These are phyloP conservation scores for Starmerella floricola DNA, from an alignment of 805 yeast genomes.

Conservation along the genomic window DNA sequence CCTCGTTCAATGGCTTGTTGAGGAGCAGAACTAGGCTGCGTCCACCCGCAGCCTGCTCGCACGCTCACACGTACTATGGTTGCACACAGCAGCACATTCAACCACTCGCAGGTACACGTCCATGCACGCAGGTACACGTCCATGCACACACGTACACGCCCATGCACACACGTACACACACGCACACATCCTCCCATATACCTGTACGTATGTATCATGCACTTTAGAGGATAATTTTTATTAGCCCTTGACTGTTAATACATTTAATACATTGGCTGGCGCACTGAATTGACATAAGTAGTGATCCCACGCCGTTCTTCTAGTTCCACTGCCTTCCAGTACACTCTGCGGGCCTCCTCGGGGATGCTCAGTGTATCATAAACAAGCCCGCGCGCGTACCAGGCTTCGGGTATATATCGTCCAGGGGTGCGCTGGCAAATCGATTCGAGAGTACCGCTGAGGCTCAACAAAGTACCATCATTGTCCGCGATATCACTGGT, in stretches of 20 bases:
- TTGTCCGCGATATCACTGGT: not conserved
- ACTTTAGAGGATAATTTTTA: too few relatives aligned
- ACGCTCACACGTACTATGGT: too few relatives aligned
- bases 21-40: conserved; percentile 25
- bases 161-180: too few relatives aligned
- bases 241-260: not conserved
- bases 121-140: too few relatives aligned
- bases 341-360: conserved; percentile 35
- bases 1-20: conserved; percentile 57
- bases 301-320: conserved; percentile 19
- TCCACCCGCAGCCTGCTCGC: too few relatives aligned
- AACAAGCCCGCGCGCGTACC: conserved; percentile 54
- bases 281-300: conserved; percentile 6
- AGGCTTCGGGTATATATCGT: conserved; percentile 43
- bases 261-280: not conserved
- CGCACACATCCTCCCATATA: too few relatives aligned
- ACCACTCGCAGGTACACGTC: too few relatives aligned
- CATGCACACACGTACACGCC: too few relatives aligned
- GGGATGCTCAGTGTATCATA: conserved; percentile 50
- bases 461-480: conserved; percentile 2
- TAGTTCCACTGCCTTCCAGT: conserved; percentile 36
- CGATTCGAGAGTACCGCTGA: conserved; percentile 16
- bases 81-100: too few relatives aligned
- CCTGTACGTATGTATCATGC: too few relatives aligned
- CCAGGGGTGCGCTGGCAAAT: conserved; percentile 30